Base-by-base conservation (phyloP, 345 rosid species). In the Mangifera indica region DNA sequence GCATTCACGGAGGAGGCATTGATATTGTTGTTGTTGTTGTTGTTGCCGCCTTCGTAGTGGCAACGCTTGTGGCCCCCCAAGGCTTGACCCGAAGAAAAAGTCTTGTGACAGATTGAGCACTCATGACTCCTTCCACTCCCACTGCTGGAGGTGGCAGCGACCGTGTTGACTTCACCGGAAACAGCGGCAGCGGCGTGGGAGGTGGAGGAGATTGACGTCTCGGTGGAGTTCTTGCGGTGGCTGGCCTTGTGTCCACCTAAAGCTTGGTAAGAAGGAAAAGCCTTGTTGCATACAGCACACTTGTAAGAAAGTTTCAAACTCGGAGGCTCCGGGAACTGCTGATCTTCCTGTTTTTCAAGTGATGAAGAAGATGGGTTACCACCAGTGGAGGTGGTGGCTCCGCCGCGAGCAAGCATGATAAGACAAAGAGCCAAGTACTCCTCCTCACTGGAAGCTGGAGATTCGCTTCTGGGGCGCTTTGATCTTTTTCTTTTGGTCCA, bases 201-300 rank as follows among this genome's bases (percentile, higher is more conserved):
- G 42, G 32, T 29, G 48, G 64, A 60, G 70, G 80, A 21, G 20
- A 80, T 53, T 10, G 24, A 3, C 20, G 7, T 17, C 9, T 73
- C 55, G 71, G 54, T n/a, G 77, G 77, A 9, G 29, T 86, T 81
- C 67, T 92, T 95, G 44, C 97, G 84, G 82, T 95, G 99, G 70
- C 99, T 95, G 34, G 99, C 98, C 70, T 95, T 95, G 81, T 92
- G 99, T 2, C 99, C 99, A 1, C 99, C 99, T 22, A 95, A 78
- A 42, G 98, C 99, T 59, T 92, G 99, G 76, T 95, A 92, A 10
- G 99, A 95, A 63, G 85, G 72, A 72, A 95, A 91, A 59, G 89
- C 91, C 79, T 86, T 94, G 73, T 80, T 69, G 71, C 98, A 94
- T 4, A 92, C 96, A 63, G 84, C 76, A 49, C 99, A 95, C 91